Percentiles rank a stretch among this genome's conserved stretches.
phyloP scores from a whole-genome alignment of 1,284 basidiomycete species.

The Hypsizygus ulmarius region DNA sequence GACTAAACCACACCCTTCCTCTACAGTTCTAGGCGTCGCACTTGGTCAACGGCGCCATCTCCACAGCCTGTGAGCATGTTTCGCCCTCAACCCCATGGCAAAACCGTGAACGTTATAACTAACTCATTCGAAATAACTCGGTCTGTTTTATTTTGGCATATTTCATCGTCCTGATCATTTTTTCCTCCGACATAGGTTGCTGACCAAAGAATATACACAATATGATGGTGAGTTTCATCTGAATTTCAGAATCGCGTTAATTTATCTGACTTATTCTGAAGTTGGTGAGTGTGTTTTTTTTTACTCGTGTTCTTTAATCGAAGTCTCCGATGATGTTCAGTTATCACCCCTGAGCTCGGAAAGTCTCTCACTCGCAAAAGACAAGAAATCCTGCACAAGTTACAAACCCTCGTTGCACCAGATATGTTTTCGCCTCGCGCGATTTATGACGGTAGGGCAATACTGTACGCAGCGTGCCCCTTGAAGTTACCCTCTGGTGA shows the following conservation, averaged over 20 bases:
- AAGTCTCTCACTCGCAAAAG: constrained; percentile 6
- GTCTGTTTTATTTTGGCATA: not conserved
- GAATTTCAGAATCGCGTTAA: not conserved
- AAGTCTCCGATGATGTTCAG: not conserved
- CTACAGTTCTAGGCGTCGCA: too few species aligned
- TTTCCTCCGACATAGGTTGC: constrained; percentile 4
- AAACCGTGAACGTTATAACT: constrained; percentile 9
- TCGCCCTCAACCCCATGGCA: constrained; percentile 5
- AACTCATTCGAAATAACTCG: constrained; percentile 13
- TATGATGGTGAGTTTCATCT: constrained; percentile 10
- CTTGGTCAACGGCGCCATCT: too few species aligned
- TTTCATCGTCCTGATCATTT: not conserved
- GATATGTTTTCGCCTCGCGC: constrained; percentile 14
- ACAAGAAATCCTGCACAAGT: constrained; percentile 15
- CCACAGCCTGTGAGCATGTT: constrained; percentile 5
- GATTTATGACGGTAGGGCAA: constrained; percentile 12
- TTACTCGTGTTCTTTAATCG: not conserved
- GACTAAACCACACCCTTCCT: not conserved
- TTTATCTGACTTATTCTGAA: not conserved
- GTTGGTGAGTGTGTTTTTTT: constrained; percentile 3
- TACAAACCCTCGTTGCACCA: constrained; percentile 11
- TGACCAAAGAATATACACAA: constrained; percentile 15
- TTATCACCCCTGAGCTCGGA: constrained; percentile 8
- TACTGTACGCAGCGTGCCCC: constrained; percentile 10
- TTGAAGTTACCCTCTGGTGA: constrained; percentile 7